Percentiles rank a stretch among this genome's conserved stretches.
These are phyloP conservation scores for Paracorniculantispora psalliotae DNA, from an alignment of 2,329 filamentous ascomycete genomes.

Conservation along the genomic window DNA sequence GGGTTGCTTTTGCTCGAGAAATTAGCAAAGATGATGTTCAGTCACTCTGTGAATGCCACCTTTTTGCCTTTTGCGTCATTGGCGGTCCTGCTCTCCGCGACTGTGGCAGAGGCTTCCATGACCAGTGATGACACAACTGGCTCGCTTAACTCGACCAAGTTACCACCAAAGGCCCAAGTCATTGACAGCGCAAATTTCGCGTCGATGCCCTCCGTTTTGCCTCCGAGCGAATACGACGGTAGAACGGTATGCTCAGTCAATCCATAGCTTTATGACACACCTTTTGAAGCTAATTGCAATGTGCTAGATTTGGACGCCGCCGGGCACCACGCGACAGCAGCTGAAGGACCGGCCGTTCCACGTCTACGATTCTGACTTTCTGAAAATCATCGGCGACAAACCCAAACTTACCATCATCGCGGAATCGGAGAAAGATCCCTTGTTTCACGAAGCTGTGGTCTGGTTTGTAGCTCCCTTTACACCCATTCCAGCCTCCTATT, in stretches of 20 bases:
- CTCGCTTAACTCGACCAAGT: background rate
- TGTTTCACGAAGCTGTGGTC: constrained; percentile 53
- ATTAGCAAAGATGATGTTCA: background rate
- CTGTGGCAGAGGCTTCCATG: background rate
- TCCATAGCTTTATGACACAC: background rate
- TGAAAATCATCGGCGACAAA: constrained; percentile 42
- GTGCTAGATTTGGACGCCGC: constrained; percentile 31
- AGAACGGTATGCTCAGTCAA: constrained; percentile 20
- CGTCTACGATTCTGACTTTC: constrained; percentile 48
- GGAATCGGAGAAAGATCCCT: constrained; percentile 36
- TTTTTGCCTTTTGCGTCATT: background rate
- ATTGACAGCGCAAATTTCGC: background rate
- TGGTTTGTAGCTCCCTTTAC: constrained; percentile 35
- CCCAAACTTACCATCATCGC: constrained; percentile 48
- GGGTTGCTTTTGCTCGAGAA: background rate
- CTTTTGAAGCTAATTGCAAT: background rate
- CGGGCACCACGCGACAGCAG: constrained; percentile 34
- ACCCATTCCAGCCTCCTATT: background rate
- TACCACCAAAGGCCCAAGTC: background rate
- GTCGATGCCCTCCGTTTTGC: constrained; percentile 18
- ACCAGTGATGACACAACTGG: background rate
- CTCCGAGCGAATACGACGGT: constrained; percentile 6
- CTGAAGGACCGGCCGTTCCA: constrained; percentile 35
- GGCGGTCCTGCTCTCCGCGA: background rate
- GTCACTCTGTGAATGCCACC: background rate